Conservation (phyloP, 192 early-diverging fungal species). For the Spizellomyces punctatus region DNA sequence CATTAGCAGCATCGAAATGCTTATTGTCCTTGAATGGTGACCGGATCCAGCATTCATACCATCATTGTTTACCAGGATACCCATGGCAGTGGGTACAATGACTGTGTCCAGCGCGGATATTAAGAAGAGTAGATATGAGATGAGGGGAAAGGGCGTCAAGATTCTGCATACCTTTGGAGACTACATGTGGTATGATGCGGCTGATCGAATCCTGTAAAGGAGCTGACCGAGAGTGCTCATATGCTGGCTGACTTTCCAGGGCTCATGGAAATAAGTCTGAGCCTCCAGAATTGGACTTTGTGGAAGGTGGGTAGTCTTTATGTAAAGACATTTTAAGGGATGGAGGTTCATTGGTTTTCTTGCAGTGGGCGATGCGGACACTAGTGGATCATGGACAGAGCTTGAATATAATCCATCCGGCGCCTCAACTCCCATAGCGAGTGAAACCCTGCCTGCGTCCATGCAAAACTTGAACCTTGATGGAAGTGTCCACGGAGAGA, state of each 20-base stretch:
- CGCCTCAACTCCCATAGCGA: background rate
- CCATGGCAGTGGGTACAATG: conserved; percentile 73
- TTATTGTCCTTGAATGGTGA: too few relatives aligned
- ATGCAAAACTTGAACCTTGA: too few relatives aligned
- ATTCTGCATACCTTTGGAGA: conserved; percentile 78
- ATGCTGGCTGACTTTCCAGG: background rate
- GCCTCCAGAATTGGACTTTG: conserved; percentile 44
- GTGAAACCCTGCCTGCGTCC: too few relatives aligned
- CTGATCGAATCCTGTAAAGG: background rate
- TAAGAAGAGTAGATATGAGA: conserved; percentile 51
- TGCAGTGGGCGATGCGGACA: background rate
- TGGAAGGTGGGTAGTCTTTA: conserved; percentile 32
- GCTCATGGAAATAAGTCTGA: conserved; percentile 60
- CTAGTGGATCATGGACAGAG: conserved; percentile 20
- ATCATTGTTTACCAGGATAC: conserved; percentile 10
- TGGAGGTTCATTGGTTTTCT: too few relatives aligned
- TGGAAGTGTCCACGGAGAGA: too few relatives aligned
- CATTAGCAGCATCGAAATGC: too few relatives aligned
- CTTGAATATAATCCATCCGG: conserved; percentile 4
- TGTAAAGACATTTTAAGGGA: background rate
- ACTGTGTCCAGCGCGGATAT: conserved; percentile 54
- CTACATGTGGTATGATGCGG: conserved; percentile 67
- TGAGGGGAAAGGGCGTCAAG: conserved; percentile 79
- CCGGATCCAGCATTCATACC: too few relatives aligned
- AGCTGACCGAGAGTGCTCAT: background rate